phyloP scores from a whole-genome alignment of 192 early-diverging fungal genomes.

The Backusella psychrophila region DNA sequence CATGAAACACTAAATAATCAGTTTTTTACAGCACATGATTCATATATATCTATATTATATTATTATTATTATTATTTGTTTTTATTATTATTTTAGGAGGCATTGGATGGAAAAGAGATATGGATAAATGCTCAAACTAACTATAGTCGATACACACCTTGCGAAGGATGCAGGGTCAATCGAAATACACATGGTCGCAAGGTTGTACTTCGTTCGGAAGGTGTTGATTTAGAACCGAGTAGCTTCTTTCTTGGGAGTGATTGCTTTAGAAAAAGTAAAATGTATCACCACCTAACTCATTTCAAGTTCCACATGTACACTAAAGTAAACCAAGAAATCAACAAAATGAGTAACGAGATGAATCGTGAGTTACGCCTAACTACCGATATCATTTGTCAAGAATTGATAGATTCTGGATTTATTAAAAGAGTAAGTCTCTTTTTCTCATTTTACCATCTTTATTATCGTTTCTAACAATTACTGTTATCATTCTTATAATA shows the following conservation, averaged over 20 bases:
- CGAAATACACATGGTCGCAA: constrained; percentile 8
- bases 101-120: constrained; percentile 5
- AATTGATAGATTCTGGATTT: neutral
- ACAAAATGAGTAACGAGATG: neutral
- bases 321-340: constrained; percentile 7
- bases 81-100: neutral
- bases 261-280: constrained; percentile 5
- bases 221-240: neutral
- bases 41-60: neutral
- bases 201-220: neutral
- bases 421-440: neutral
- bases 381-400: neutral
- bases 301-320: constrained; percentile 16
- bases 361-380: neutral
- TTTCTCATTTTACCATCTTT: neutral
- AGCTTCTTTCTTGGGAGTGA: constrained; percentile 10
- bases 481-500: no score
- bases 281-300: constrained; percentile 6
- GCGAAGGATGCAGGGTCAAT: constrained; percentile 12
- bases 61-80: neutral
- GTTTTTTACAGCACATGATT: neutral
- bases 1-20: neutral
- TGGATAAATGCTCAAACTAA: neutral
- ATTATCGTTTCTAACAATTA: neutral
- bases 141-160: neutral